Evolutionary conservation across 352 stramenopile genomes (phyloP), one percentile per base, ranked within the genome.

Genomic region (Globisporangium megalacanthum): DNA sequence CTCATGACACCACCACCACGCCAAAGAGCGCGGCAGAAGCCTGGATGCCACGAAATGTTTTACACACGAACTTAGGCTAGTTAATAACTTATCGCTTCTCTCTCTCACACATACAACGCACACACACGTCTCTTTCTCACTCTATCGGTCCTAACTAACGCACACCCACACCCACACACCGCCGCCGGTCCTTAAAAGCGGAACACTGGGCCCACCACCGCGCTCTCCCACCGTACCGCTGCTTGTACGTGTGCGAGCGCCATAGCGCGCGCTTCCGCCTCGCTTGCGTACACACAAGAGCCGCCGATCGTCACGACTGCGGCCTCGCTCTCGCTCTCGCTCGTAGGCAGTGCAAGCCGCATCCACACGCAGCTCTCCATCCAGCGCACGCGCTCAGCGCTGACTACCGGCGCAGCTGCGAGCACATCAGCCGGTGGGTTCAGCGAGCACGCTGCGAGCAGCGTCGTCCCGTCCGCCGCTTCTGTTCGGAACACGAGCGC

Each of bases 281-380:
- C 13, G 25, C 31, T 39, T 25, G 25, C 15, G 65, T 37, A 45
- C 44, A 17, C 44, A 53, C 62, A 37, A 70, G 63, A 50, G 83
- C 77, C 57, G 45, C 57, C 50, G 14, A 58, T 19, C 3, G 73
- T 78, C 52, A 91, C 71, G 73, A 83, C 78, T 88, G 73, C 31
- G 25, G n/a, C n/a, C n/a, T n/a, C 50, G 20, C 20, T 25, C 36
- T 63, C 57, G 42, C 35, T 35, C 33, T 35, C 29, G 51, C 51
- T 63, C 57, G 45, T 54, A n/a, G n/a, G n/a, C n/a, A n/a, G n/a
- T n/a, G n/a, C n/a, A n/a, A n/a, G 51, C 20, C 58, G 20, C 33
- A 58, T 41, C 81, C 81, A 91, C 68, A 86, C 86, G 31, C 82
- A 87, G 74, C 86, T 88, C 20, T 89, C 78, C 75, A 91, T 84